These are phyloP conservation scores for Verbena officinalis DNA, from an alignment of 257 asterid genomes.

Conservation along the genomic window DNA sequence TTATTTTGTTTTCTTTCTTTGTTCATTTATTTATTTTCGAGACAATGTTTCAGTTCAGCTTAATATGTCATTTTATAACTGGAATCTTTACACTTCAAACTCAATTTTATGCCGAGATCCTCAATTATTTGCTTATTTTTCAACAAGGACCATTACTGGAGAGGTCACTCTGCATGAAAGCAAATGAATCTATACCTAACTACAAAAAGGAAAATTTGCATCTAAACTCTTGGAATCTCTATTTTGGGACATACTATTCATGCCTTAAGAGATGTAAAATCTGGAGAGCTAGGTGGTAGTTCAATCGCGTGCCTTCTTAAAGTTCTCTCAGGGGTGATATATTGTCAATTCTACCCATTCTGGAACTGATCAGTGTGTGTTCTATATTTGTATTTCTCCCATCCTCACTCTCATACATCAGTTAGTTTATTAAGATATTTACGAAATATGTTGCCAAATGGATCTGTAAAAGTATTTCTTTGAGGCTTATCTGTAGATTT, in stretches of 20 bases:
- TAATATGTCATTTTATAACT: conserved; percentile 12
- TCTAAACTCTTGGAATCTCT: not conserved
- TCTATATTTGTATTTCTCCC: not conserved
- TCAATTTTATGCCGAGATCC: not conserved
- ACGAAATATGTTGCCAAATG: not conserved
- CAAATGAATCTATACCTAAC: conserved; percentile 28
- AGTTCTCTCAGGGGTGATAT: not conserved
- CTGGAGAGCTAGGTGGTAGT: conserved; percentile 17
- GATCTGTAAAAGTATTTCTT: not conserved
- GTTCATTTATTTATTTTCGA: not conserved
- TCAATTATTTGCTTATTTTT: not conserved
- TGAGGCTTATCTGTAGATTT: conserved; percentile 13
- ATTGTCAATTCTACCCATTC: not conserved
- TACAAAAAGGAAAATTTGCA: not conserved
- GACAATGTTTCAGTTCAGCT: not conserved
- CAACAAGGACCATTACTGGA: not conserved
- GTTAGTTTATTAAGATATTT: not conserved
- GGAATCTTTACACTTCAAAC: conserved; percentile 1
- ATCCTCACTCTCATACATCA: not conserved
- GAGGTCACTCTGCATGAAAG: conserved; percentile 1
- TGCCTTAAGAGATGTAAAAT: not conserved
- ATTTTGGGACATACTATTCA: not conserved
- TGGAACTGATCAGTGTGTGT: not conserved
- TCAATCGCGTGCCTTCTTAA: conserved; percentile 1
- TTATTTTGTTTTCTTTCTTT: not conserved